Conservation (phyloP, 345 rosid genomes). For the Anacardium occidentale region DNA sequence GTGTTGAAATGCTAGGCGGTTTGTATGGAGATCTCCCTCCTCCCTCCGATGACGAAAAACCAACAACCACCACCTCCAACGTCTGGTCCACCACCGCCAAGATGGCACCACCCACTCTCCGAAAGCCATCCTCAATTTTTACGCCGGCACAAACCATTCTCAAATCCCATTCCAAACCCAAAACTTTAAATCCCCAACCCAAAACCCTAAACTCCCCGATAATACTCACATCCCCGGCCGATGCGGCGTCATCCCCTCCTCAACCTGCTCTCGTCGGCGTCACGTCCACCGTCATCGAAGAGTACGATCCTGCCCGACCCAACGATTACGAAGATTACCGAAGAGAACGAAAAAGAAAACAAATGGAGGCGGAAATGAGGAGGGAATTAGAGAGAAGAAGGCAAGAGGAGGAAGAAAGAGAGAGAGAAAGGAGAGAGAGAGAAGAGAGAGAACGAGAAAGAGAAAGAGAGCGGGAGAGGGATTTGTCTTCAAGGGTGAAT, state of each 20-base stretch:
- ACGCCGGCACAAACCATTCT: slow-evolving; percentile 72
- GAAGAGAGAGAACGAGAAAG: slow-evolving; percentile 53
- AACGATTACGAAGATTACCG: slow-evolving; percentile 88
- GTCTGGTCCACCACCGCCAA: slow-evolving; percentile 86
- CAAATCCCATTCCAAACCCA: slow-evolving; percentile 56
- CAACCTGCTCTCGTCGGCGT: slow-evolving; percentile 82
- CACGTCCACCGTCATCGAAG: slow-evolving; percentile 72
- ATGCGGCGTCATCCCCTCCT: slow-evolving; percentile 22
- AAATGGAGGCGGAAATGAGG: slow-evolving; percentile 72
- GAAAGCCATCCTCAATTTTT: slow-evolving; percentile 61
- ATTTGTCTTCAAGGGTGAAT: slow-evolving; percentile 37
- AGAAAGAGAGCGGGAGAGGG: slow-evolving; percentile 38
- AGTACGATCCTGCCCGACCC: slow-evolving; percentile 95
- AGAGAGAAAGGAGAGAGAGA: slow-evolving; percentile 52
- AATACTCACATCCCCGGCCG: slow-evolving; percentile 20
- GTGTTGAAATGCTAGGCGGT: slow-evolving; percentile 70
- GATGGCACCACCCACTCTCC: slow-evolving; percentile 95
- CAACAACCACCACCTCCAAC: slow-evolving; percentile 47
- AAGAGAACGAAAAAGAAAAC: slow-evolving; percentile 75
- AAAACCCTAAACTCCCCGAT: slow-evolving; percentile 15
- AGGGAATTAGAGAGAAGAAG: slow-evolving; percentile 81
- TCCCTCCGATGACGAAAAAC: slow-evolving; percentile 83
- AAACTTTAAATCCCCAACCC: slow-evolving; percentile 26
- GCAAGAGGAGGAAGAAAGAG: slow-evolving; percentile 79
- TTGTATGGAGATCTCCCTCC: slow-evolving; percentile 98